Evolutionary conservation across 352 stramenopile species (phyloP).

Genomic region (Phytophthora brassicae): DNA sequence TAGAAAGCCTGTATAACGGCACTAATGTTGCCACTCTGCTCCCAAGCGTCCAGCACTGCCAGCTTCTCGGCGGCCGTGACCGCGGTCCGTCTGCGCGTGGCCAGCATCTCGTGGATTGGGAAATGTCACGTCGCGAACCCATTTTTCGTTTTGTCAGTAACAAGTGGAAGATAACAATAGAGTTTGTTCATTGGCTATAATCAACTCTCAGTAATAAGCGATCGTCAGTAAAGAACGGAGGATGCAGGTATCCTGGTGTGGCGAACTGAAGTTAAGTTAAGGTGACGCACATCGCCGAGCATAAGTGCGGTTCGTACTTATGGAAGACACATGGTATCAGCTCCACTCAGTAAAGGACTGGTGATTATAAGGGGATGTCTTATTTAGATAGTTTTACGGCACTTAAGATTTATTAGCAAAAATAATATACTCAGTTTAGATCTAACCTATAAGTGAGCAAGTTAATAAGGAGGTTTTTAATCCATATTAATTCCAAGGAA

Average conservation of each 20-base stretch:
- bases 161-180: slow-evolving; percentile 4
- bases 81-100: neutral
- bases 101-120: slow-evolving; percentile 3
- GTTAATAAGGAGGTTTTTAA: no score
- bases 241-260: slow-evolving; percentile 2
- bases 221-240: slow-evolving; percentile 4
- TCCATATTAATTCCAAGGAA: no score
- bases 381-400: no score
- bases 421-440: no score
- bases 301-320: no score
- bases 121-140: neutral
- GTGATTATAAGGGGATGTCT: no score
- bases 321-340: no score
- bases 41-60: neutral
- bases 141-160: slow-evolving; percentile 8
- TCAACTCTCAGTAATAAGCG: neutral
- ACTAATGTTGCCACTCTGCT: neutral
- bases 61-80: neutral
- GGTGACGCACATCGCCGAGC: no score
- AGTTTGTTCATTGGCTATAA: neutral
- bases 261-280: no score
- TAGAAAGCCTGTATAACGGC: neutral
- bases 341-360: no score
- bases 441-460: no score
- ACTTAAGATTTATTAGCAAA: no score